phyloP scores from a whole-genome alignment of 2,329 filamentous ascomycete genomes.

The Eutypa lata region DNA sequence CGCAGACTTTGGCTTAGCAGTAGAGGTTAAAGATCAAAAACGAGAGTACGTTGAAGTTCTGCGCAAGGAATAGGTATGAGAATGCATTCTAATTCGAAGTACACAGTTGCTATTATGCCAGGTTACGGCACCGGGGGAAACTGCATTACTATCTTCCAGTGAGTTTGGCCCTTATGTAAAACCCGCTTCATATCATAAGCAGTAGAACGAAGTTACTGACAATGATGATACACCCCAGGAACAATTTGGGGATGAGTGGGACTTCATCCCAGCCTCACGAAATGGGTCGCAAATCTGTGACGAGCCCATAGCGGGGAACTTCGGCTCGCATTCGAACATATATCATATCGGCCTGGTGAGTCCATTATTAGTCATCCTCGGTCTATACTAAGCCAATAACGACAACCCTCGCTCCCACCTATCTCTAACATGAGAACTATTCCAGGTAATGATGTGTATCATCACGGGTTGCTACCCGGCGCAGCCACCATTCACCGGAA shows the following conservation, averaged over 20 bases:
- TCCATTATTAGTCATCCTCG: no score
- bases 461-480: not conserved
- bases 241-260: not conserved
- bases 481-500: not conserved
- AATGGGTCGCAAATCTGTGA: not conserved
- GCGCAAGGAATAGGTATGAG: not conserved
- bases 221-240: not conserved
- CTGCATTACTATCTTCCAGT: not conserved
- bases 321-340: not conserved
- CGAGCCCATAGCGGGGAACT: not conserved
- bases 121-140: not conserved
- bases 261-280: not conserved
- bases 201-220: not conserved
- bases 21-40: not conserved
- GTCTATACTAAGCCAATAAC: not conserved
- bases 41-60: not conserved
- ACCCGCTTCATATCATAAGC: no score
- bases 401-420: no score
- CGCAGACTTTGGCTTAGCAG: not conserved
- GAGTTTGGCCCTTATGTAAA: not conserved
- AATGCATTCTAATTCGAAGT: not conserved
- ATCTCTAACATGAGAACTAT: not conserved
- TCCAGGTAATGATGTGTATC: not conserved
- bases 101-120: not conserved
- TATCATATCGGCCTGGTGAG: not conserved